Evolutionary conservation across 345 rosid species (phyloP), one percentile per base, ranked within the genome.

Genomic region (Eucalyptus sp.): DNA sequence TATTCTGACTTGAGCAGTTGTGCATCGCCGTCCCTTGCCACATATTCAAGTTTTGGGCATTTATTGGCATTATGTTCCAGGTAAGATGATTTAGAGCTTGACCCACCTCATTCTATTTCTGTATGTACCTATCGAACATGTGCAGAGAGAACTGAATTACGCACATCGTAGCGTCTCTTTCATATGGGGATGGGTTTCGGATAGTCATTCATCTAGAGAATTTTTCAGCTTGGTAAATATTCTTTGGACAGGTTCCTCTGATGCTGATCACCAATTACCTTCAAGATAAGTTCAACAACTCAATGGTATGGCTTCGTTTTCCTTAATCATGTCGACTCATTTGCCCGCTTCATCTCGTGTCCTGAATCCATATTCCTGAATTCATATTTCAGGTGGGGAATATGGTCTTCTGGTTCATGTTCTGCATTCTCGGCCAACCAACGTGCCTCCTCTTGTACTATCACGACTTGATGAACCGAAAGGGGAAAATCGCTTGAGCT

Each of bases 11-110:
- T 92, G 58, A 16, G 66, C 95, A 98, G 99, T 89, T 98, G 90
- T 98, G 99, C 90, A 96, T 97, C 86, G 99, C 99, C 49, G 98
- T 98, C 88, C 99, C 99, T 79, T 97, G 99, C 93, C 99, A 94
- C 92, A 91, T 98, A 50, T 98, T 96, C 92, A 96, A 96, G 91
- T 91, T 94, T 49, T 98, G 99, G 99, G 99, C 99, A 88, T 97
- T 95, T 89, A 90, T 96, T 27, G 99, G 99, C 56, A 97, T 98
- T 25, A 96, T 98, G 99, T 91, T 98, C 91, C 99, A 97, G 99
- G 99, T 98, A 91, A 83, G 87, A 81, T 37, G 12, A 12, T 50
- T 50, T 22, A 20, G 48, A 76, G 84, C 48, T 76, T 76, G 84
- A 41, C 27, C 25, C 46, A 37, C 48, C 84, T 41, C 84, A 76